These are phyloP conservation scores for Tolypocladium pustulatum DNA, from an alignment of 2,329 filamentous ascomycete species.

Conservation along the genomic window DNA sequence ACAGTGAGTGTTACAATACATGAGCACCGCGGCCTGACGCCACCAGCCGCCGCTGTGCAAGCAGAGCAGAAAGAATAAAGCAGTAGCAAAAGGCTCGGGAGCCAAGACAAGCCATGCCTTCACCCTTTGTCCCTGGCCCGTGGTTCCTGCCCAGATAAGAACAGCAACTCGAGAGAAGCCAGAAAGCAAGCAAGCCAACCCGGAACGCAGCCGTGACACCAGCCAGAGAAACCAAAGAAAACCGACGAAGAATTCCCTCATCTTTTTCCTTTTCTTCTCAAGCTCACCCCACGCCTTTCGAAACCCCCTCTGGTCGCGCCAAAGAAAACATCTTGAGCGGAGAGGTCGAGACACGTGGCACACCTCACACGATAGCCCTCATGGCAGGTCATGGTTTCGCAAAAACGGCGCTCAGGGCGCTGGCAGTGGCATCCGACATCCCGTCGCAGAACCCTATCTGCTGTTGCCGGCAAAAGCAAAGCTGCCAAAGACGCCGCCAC, in stretches of 20 bases:
- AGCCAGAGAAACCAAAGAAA: background rate
- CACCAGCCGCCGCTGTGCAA: background rate
- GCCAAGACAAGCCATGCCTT: background rate
- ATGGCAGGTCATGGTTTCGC: background rate
- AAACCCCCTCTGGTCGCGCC: background rate
- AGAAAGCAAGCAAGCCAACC: background rate
- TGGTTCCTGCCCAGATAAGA: background rate
- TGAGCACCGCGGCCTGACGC: background rate
- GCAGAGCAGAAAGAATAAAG: background rate
- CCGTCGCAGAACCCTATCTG: conserved; percentile 15
- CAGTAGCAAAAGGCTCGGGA: background rate
- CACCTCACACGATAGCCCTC: background rate
- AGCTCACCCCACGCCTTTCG: background rate
- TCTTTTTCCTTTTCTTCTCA: background rate
- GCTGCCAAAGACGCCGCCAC: conserved; percentile 64
- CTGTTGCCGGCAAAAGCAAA: conserved; percentile 45
- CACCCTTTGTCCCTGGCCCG: background rate
- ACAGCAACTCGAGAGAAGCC: background rate
- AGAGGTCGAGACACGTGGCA: background rate
- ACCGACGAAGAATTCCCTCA: background rate
- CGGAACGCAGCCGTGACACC: background rate
- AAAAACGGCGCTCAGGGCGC: background rate
- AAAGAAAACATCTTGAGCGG: background rate
- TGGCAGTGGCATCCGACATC: background rate
- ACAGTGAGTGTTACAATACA: background rate